Percentiles rank a stretch among this genome's conserved stretches.
Conservation (phyloP, 192 early-diverging fungal genomes). For the Coemansia sp. region DNA sequence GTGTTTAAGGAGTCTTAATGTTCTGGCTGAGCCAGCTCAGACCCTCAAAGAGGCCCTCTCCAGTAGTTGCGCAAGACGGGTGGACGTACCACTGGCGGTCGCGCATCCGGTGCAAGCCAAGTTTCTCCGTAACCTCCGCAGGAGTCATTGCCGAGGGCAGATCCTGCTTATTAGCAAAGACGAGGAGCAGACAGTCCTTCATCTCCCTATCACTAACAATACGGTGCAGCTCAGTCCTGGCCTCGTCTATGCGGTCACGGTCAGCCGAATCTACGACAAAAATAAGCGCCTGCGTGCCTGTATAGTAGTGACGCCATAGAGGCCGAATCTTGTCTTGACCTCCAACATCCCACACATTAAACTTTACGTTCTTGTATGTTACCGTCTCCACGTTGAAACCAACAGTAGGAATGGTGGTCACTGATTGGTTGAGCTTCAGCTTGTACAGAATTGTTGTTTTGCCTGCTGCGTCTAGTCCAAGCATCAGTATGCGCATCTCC, state of each 20-base stretch:
- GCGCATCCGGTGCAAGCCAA: constrained; percentile 86
- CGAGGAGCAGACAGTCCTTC: constrained; percentile 79
- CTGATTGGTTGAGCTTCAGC: constrained; percentile 63
- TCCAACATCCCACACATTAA: constrained; percentile 86
- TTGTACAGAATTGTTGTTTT: constrained; percentile 64
- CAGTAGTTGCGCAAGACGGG: constrained; percentile 81
- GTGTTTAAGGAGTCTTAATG: constrained; percentile 62
- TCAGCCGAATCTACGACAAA: constrained; percentile 91
- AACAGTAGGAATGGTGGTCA: constrained; percentile 61
- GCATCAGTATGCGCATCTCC: constrained; percentile 65
- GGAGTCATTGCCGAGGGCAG: constrained; percentile 87
- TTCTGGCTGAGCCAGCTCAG: constrained; percentile 88
- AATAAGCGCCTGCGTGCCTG: constrained; percentile 83
- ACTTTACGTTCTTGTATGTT: constrained; percentile 85
- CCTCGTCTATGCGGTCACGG: constrained; percentile 86
- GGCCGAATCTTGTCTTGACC: constrained; percentile 93
- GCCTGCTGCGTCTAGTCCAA: constrained; percentile 61
- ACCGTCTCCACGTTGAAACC: constrained; percentile 90
- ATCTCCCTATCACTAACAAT: constrained; percentile 85
- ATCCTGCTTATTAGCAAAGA: constrained; percentile 88
- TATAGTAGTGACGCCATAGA: constrained; percentile 86
- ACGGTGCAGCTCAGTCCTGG: constrained; percentile 79
- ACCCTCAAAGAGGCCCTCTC: constrained; percentile 84
- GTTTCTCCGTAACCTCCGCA: constrained; percentile 90
- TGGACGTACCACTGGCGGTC: constrained; percentile 93